Base-by-base conservation (phyloP, 2,329 filamentous ascomycete species). In the Didymella sp. region DNA sequence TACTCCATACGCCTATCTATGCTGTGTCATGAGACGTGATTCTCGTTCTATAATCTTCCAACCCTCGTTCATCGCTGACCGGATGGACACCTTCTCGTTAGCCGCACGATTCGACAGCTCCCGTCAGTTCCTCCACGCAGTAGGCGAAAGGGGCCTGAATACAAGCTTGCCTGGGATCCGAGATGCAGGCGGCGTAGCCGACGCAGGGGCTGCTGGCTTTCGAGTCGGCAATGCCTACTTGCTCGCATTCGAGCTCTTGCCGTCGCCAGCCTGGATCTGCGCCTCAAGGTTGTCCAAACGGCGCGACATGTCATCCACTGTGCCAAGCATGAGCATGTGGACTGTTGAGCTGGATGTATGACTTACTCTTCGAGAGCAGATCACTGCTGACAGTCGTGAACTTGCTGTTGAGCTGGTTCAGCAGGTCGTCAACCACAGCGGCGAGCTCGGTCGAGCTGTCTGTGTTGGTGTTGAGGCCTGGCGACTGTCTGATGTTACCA, bases 301-400 rank as follows among this genome's bases (percentile, higher is more conserved):
- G 59, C 89, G 84, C 13, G 91, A 90, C 92, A 97, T 96, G 62
- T 96, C 92, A 72, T 96, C 93, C 90, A 97, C 92, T 96, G 24
- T 11, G 9, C 12, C 6, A 6, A 8, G 19, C 3, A 21, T 33
- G 30, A 33, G 30, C 7, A n/a, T n/a, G 30, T n/a, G 13, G 30
- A 3, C 7, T 6, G 6, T 19, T 17, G 4, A 19, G 17, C n/a
- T 3, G 17, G 8, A 21, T 2, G 30, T 1, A 1, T n/a, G 35
- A 56, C 88, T 74, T 77, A 96, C 92, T 91, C 79, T 96, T 96
- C 33, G 89, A 85, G 68, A 96, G 91, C 57, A 97, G 89, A 77
- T 96, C 93, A 58, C 87, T 89, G 8, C 91, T 96, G 5, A 96
- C 87, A 12, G 85, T 86, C 19, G 90, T 88, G 75, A 96, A 96